Conservation (phyloP, 2,329 filamentous ascomycete species). For the Colletotrichum agaves region DNA sequence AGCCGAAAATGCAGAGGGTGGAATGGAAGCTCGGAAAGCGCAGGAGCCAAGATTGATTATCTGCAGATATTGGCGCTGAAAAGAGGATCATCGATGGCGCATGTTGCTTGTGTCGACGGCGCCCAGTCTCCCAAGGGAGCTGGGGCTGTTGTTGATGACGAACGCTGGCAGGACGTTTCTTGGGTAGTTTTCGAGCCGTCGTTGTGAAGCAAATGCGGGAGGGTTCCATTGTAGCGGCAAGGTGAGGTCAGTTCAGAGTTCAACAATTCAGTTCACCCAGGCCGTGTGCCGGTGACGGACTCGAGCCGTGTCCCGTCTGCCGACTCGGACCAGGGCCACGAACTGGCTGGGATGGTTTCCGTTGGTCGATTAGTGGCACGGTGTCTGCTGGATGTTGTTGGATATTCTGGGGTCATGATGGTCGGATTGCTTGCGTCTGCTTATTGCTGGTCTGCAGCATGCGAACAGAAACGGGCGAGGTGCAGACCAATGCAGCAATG, state of each 20-base stretch:
- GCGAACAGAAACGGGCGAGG: conserved; percentile 16
- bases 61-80: background rate
- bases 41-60: background rate
- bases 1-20: too few relatives aligned
- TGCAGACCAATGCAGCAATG: conserved; percentile 29
- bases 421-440: conserved; percentile 31
- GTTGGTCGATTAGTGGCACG: background rate
- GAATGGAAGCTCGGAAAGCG: background rate
- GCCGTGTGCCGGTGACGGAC: background rate
- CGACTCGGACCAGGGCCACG: background rate
- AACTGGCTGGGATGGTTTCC: background rate
- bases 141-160: background rate
- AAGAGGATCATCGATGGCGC: background rate
- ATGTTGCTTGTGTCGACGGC: background rate
- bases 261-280: background rate
- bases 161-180: background rate
- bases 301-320: conserved; percentile 3
- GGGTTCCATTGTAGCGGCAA: conserved; percentile 23
- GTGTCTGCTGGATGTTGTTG: background rate
- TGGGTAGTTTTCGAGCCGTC: background rate
- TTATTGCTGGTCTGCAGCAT: conserved; percentile 31
- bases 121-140: background rate
- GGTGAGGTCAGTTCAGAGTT: conserved; percentile 27
- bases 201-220: background rate
- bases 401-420: conserved; percentile 8